Conservation (phyloP, 257 asterid genomes). For the Nicotiana otophora region DNA sequence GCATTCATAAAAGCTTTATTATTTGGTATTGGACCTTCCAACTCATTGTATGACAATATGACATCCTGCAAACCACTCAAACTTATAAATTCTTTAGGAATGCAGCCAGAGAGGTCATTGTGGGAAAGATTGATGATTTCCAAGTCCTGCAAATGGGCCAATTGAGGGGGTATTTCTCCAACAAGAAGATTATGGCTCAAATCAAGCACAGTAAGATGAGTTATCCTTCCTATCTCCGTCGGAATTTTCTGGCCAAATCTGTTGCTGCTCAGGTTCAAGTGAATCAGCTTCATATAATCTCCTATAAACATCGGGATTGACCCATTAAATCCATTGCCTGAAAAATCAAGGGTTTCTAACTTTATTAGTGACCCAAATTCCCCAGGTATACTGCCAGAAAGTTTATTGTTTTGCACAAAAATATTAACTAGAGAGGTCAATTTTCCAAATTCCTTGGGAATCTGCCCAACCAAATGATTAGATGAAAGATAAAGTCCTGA, state of each 20-base stretch:
- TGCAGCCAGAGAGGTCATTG: not conserved
- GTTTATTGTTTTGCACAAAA: not conserved
- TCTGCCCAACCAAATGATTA: not conserved
- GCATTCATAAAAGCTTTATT: not conserved
- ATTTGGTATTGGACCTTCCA: constrained; percentile 3
- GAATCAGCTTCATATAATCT: not conserved
- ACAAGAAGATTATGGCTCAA: not conserved
- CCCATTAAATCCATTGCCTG: not conserved
- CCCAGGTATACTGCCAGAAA: not conserved
- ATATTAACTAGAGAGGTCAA: not conserved
- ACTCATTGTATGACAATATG: not conserved
- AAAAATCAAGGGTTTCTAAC: not conserved
- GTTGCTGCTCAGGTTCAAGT: constrained; percentile 5
- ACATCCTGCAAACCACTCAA: not conserved
- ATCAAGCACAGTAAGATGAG: not conserved
- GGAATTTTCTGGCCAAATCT: not conserved
- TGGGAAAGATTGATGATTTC: rapidly evolving
- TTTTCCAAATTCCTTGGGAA: constrained; percentile 7
- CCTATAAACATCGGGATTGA: not conserved
- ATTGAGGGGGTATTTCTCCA: not conserved
- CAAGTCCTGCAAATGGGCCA: rapidly evolving
- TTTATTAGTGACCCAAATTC: not conserved
- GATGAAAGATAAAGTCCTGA: not conserved
- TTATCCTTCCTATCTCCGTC: not conserved
- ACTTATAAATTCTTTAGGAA: not conserved